phyloP scores from a whole-genome alignment of 1,284 basidiomycete genomes.

The Pisolithus thermaeus region DNA sequence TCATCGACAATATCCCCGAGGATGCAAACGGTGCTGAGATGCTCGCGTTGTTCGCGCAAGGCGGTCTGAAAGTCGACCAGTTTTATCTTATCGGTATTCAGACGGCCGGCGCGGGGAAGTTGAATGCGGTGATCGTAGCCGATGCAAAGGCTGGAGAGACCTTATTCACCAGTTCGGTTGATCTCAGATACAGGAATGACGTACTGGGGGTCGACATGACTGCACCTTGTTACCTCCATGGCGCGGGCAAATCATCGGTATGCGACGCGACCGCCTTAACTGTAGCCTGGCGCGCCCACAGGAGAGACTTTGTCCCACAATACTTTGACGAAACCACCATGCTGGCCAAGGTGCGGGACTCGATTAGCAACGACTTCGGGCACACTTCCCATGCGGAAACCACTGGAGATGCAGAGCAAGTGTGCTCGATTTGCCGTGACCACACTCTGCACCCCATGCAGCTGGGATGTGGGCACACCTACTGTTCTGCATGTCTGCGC shows the following conservation, averaged over 20 bases:
- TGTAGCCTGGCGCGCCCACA: neutral
- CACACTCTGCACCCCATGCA: constrained; percentile 36
- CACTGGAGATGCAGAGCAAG: neutral
- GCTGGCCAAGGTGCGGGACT: neutral
- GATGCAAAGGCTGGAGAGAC: neutral
- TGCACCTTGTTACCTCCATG: neutral
- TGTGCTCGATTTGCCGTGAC: constrained; percentile 50
- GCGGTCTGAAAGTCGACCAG: constrained; percentile 28
- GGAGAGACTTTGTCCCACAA: neutral
- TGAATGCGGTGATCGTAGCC: neutral
- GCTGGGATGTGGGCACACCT: constrained; percentile 48
- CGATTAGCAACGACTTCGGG: neutral
- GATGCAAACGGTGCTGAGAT: constrained; percentile 32
- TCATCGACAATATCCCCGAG: constrained; percentile 33
- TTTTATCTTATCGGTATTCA: constrained; percentile 28
- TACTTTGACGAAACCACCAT: neutral
- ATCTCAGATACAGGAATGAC: neutral
- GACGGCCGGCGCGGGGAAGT: neutral
- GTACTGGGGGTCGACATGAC: neutral
- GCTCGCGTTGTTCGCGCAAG: constrained; percentile 31
- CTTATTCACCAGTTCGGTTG: neutral
- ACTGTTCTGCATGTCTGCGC: constrained; percentile 46
- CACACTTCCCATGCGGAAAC: neutral
- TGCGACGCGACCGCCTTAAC: neutral
- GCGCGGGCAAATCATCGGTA: neutral